phyloP scores from a whole-genome alignment of 2,329 filamentous ascomycete species.

The Calonectria pseudoreteaudii region DNA sequence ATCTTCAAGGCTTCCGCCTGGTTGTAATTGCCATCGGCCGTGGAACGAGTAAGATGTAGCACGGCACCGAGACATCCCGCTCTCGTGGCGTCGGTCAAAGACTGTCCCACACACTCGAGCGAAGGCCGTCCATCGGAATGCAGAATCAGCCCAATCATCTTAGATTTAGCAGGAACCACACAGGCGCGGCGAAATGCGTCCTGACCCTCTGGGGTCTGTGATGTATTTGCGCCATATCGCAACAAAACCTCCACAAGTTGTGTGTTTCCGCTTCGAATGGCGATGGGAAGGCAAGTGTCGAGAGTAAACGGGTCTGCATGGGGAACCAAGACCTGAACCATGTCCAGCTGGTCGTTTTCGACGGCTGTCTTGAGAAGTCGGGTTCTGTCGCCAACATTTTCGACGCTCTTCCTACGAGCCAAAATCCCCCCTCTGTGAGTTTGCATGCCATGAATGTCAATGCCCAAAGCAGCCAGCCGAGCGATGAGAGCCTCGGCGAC shows the following conservation, averaged over 20 bases:
- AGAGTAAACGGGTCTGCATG: constrained; percentile 64
- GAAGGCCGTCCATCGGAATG: constrained; percentile 62
- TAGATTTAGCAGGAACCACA: constrained; percentile 56
- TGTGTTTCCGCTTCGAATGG: constrained; percentile 58
- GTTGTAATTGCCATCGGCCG: constrained; percentile 65
- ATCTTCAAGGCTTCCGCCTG: constrained; percentile 63
- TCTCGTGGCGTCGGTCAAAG: constrained; percentile 63
- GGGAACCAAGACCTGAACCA: constrained; percentile 65
- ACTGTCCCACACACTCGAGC: constrained; percentile 57
- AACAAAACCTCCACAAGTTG: constrained; percentile 61
- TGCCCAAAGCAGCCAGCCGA: constrained; percentile 61
- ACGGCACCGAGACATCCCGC: constrained; percentile 65
- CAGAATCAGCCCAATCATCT: constrained; percentile 61
- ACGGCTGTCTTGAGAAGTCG: constrained; percentile 64
- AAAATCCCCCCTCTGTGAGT: constrained; percentile 62
- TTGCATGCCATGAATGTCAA: constrained; percentile 61
- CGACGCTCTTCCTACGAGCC: constrained; percentile 61
- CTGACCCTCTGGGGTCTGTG: constrained; percentile 61
- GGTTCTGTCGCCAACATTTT: constrained; percentile 61
- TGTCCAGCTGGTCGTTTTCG: constrained; percentile 61
- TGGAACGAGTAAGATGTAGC: constrained; percentile 61
- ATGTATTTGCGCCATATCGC: constrained; percentile 62
- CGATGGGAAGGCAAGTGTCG: constrained; percentile 61
- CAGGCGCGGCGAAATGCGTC: constrained; percentile 67
- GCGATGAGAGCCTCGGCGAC: constrained; percentile 67